These are phyloP conservation scores for Penicillium sp. DNA, from an alignment of 2,329 filamentous ascomycete species.

Conservation along the genomic window DNA sequence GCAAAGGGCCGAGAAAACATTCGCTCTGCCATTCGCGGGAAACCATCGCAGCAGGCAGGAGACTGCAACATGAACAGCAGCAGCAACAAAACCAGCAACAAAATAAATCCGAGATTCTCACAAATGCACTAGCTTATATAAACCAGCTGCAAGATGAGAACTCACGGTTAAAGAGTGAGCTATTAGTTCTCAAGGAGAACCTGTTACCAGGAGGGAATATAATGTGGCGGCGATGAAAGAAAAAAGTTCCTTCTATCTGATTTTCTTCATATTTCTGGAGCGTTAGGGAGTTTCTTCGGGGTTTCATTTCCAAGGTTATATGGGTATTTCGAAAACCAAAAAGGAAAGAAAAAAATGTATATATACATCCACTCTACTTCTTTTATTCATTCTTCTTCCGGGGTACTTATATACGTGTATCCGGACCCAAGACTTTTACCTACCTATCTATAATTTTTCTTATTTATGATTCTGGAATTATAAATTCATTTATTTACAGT, in stretches of 20 bases:
- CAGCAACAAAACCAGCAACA: constrained; percentile 11
- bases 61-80: constrained; percentile 9
- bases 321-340: not conserved
- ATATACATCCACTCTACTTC: not conserved
- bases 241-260: no score
- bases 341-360: not conserved
- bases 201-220: constrained; percentile 12
- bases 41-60: not conserved
- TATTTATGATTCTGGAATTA: no score
- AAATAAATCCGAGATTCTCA: constrained; percentile 16
- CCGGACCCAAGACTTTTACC: not conserved
- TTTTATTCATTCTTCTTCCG: not conserved
- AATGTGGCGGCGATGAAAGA: constrained; percentile 12
- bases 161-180: constrained; percentile 11
- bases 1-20: constrained; percentile 7
- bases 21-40: constrained; percentile 3
- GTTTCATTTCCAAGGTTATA: not conserved
- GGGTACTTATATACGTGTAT: not conserved
- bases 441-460: no score
- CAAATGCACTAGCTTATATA: constrained; percentile 14
- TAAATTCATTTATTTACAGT: no score
- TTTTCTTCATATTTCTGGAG: not conserved
- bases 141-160: constrained; percentile 14
- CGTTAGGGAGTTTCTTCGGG: not conserved
- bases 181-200: constrained; percentile 14